Evolutionary conservation across 768 basidiomycete genomes (phyloP), one percentile per base, ranked within the genome.

Genomic region (Piloderma croceum): DNA sequence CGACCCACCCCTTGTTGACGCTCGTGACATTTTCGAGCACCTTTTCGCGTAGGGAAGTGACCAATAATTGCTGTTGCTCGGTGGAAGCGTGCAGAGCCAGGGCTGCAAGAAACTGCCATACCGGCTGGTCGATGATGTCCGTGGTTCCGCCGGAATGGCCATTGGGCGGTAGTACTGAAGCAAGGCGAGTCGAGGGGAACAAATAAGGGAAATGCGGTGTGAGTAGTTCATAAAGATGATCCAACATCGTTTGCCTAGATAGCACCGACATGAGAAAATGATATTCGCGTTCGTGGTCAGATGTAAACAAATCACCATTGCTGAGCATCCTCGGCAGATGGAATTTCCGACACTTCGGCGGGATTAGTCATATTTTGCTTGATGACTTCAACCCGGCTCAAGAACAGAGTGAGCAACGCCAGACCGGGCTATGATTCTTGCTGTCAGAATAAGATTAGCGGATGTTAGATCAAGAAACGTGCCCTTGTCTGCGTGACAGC

Each of bases 61-160:
- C 93, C 34, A 99, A 73, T 33, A 79, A 67, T 48, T 89, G 86
- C 58, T 98, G 94, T 60, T 99, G 90, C 49, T 90, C 84, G 31
- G 79, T 70, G 35, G 78, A 77, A 10, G 90, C 87, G 49, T 86
- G 83, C 29, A 93, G 71, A 3, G 92, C 93, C 36, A 98, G 65
- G 2, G 90, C 81, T 6, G 91, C 89, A 24, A 96, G 74, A 71
- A 92, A 89, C 57, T 88, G 84, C 91, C 92, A 96, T n/a, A 90
- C 87, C 11, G 86, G 88, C 59, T 88, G 86, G 63, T 94, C 90
- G 40, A 85, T 71, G 43, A 75, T 69, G 56, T 87, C 85, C 23
- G 73, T 71, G 20, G 20, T 60, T 56, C 10, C 39, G 35, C 29
- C 47, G 47, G 15, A 41, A 45, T 27, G 61, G 63, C 21, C 51